Evolutionary conservation across 148 eudicot species (phyloP).

Genomic region (Chenopodium formosanum): DNA sequence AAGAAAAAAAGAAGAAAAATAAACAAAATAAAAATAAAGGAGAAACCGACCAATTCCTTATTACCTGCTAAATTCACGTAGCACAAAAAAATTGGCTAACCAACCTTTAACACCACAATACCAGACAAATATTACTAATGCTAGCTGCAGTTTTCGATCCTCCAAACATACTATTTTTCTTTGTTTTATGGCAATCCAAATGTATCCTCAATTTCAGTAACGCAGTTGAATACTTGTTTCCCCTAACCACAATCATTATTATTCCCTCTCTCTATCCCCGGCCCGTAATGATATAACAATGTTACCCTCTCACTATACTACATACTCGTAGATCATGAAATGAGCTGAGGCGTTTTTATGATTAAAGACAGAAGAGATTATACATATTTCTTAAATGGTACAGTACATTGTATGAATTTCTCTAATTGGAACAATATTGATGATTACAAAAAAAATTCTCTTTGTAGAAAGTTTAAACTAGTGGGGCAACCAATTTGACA

Average conservation of each 20-base stretch:
- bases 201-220: slow-evolving; percentile 38
- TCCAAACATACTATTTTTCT: slow-evolving; percentile 7
- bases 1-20: neutral
- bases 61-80: slow-evolving; percentile 49
- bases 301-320: too few relatives aligned
- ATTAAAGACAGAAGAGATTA: too few relatives aligned
- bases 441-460: neutral
- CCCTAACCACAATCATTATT: slow-evolving; percentile 25
- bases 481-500: slow-evolving; percentile 11
- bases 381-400: too few relatives aligned
- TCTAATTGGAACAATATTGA: slow-evolving; percentile 3
- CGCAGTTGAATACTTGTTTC: slow-evolving; percentile 21
- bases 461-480: slow-evolving; percentile 23
- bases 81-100: slow-evolving; percentile 38
- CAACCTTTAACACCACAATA: slow-evolving; percentile 34
- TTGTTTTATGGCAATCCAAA: slow-evolving; percentile 28
- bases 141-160: slow-evolving; percentile 20
- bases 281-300: too few relatives aligned
- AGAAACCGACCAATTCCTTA: slow-evolving; percentile 61
- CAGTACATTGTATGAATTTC: neutral
- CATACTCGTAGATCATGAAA: too few relatives aligned
- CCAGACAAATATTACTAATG: slow-evolving; percentile 32
- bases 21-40: neutral
- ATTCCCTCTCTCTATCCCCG: neutral
- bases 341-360: neutral